Evolutionary conservation across 805 yeast species (phyloP).

Genomic region (Metschnikowia henanensis): DNA sequence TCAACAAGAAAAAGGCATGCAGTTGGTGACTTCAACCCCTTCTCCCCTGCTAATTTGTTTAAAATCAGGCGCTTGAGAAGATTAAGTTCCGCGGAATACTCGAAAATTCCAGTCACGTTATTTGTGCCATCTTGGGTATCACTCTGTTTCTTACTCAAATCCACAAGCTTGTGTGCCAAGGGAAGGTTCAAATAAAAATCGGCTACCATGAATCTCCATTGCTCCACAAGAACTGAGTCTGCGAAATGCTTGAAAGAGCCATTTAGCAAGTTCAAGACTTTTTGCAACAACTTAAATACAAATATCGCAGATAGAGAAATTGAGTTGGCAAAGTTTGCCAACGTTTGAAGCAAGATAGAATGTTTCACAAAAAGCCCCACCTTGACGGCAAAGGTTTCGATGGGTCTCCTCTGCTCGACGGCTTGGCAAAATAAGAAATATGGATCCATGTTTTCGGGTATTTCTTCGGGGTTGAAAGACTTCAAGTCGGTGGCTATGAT

Average conservation of each 20-base stretch:
- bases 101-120: constrained; percentile 26
- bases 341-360: constrained; percentile 33
- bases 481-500: constrained; percentile 3
- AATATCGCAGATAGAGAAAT: constrained; percentile 43
- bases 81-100: constrained; percentile 50
- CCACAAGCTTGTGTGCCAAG: constrained; percentile 26
- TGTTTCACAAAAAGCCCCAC: constrained; percentile 35
- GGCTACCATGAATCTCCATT: constrained; percentile 41
- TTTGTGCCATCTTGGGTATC: constrained; percentile 17
- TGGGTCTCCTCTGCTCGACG: constrained; percentile 7
- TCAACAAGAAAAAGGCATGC: constrained; percentile 24
- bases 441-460: constrained; percentile 5
- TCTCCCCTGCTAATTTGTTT: constrained; percentile 10
- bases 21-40: constrained; percentile 16
- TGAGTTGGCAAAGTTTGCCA: constrained; percentile 37
- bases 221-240: constrained; percentile 24
- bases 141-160: constrained; percentile 15
- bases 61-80: constrained; percentile 44
- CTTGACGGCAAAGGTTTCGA: constrained; percentile 11
- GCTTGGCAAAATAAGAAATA: constrained; percentile 9
- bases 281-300: constrained; percentile 39
- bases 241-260: constrained; percentile 29
- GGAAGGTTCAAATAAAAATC: constrained; percentile 39
- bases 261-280: constrained; percentile 40
- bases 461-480: constrained; percentile 11